These are phyloP conservation scores for Neurospora sublineolata DNA, from an alignment of 495 filamentous ascomycete genomes.

Conservation along the genomic window DNA sequence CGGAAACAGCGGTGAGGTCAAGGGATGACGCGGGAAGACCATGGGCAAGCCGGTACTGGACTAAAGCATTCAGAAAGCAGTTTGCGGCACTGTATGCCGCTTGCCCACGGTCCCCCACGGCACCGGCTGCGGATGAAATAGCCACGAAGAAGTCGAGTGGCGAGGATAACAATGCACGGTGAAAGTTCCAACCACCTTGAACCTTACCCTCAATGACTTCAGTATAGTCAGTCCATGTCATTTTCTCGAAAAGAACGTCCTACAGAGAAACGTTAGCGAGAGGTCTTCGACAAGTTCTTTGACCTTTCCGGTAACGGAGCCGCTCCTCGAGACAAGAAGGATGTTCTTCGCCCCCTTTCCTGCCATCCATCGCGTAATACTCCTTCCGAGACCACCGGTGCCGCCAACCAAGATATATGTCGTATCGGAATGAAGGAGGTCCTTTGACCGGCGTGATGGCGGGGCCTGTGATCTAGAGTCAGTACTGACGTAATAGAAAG, in stretches of 20 bases:
- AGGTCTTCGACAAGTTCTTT: conserved; percentile 37
- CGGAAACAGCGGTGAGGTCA: conserved; percentile 44
- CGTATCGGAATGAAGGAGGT: conserved; percentile 32
- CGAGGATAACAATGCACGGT: conserved; percentile 33
- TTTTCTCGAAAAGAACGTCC: conserved; percentile 46
- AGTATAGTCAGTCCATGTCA: conserved; percentile 39
- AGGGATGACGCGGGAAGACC: conserved; percentile 41
- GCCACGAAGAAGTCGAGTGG: conserved; percentile 58
- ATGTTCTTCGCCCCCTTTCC: conserved; percentile 46
- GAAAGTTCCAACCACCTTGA: conserved; percentile 45
- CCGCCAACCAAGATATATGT: conserved; percentile 54
- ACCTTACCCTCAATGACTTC: conserved; percentile 44
- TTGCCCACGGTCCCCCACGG: conserved; percentile 50
- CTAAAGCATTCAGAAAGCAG: conserved; percentile 46
- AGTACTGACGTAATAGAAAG: background rate
- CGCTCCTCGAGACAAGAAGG: conserved; percentile 47
- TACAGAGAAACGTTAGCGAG: conserved; percentile 11
- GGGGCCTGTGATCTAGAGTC: conserved; percentile 12
- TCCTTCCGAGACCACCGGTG: conserved; percentile 51
- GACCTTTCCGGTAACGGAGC: conserved; percentile 28
- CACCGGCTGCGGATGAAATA: conserved; percentile 49
- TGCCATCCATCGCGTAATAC: conserved; percentile 50
- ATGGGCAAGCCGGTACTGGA: conserved; percentile 32
- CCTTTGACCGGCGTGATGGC: conserved; percentile 19
- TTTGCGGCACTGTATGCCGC: conserved; percentile 55